Base-by-base conservation (phyloP, 768 basidiomycete species). In the Boletales sp. region DNA sequence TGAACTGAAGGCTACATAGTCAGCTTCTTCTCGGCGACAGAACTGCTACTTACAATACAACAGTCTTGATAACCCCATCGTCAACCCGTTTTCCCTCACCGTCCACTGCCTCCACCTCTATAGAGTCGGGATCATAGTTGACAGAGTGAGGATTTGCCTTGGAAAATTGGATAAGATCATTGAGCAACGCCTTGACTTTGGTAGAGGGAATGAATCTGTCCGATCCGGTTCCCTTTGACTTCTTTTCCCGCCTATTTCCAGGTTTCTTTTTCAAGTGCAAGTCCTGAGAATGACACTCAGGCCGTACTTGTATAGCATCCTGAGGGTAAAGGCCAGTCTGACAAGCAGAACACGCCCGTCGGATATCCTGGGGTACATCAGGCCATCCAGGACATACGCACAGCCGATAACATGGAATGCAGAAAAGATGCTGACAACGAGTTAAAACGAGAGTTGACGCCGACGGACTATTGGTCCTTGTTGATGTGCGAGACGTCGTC, bases 391-490 rank as follows among this genome's bases (percentile, higher is more conserved):
- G 79, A 55, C 78, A 90, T 37, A 93, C 80, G n/a, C 79, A 80
- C 54, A 76, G 71, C 36, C 86, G 82, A 77, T 93, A 98, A 70
- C 96, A 99, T 25, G 72, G 72, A 10, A 85, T 59, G 70, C 96
- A 99, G 68, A 90, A 97, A 30, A 98, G 76, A 67, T 99, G 96
- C 60, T 93, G 90, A 66, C 96, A 99, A 54, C 87, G 82, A 12
- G 96, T 96, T 63, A 99, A 70, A 46, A 97, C 72, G 0, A 86
- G 82, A 21, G 79, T 81, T 3, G 79, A 77, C 3, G 68, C 69
- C 42, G 76, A 73, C 4, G 90, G 90, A 59, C 88, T 90, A 56
- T 72, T 87, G 35, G 86, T 81, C 31, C 90, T 80, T 36, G 90
- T 90, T 1, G 85, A 76, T 1, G 73, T 74, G n/a, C 88, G 82